Percentiles rank a stretch among this genome's conserved stretches.
Conservation (phyloP, 163 green algal genomes). For the Chlorella variabilis region DNA sequence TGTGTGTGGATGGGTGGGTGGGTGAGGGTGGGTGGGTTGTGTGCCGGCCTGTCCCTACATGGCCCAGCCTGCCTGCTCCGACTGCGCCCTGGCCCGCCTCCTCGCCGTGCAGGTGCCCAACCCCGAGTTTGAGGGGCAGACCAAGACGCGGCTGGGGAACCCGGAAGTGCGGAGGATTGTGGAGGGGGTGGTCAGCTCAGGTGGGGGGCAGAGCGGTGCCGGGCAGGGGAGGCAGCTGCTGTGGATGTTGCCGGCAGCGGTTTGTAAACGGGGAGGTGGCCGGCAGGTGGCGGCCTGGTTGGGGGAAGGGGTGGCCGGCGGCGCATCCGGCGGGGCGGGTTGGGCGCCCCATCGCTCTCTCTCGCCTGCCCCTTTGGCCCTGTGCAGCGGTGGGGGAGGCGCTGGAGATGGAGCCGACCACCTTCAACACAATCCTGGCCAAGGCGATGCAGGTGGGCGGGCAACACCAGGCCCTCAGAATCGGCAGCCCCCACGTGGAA, state of each 20-base stretch:
- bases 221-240: not conserved
- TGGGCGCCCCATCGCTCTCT: no score
- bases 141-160: conserved; percentile 97
- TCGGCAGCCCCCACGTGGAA: no score
- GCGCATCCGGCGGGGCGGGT: no score
- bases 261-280: not conserved
- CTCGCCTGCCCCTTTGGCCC: no score
- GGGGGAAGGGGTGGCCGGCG: no score
- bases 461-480: no score
- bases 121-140: conserved; percentile 99
- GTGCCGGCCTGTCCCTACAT: no score
- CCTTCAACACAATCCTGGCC: conserved; percentile 65
- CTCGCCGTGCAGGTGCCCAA: conserved; percentile 73
- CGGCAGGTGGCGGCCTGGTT: no score
- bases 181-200: conserved; percentile 57
- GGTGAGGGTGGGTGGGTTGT: no score
- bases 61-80: no score
- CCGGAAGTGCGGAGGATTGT: conserved; percentile 84
- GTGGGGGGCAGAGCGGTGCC: not conserved
- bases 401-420: conserved; percentile 69
- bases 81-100: no score
- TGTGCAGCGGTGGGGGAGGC: conserved; percentile 62
- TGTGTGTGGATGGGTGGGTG: no score
- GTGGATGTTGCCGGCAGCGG: not conserved
- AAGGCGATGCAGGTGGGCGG: conserved; percentile 67